Evolutionary conservation across 2,329 filamentous ascomycete genomes (phyloP), one percentile per base, ranked within the genome.

Genomic region (Cladosporium sp.): DNA sequence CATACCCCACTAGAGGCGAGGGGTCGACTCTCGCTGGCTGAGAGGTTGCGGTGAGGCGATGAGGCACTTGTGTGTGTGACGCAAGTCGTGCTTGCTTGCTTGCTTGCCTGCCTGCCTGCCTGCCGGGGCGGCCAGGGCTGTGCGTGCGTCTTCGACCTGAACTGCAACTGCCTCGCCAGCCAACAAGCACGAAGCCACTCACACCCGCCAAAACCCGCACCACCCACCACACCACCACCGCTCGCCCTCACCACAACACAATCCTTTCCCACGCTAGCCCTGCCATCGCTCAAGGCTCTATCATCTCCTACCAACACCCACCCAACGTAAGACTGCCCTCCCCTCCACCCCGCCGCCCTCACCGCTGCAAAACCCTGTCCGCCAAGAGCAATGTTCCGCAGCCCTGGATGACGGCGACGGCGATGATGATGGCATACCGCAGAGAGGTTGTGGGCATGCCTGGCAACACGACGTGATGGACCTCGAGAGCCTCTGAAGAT

Each of bases 261-360:
- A 56, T 40, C 61, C 61, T 63, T 63, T 28, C 61, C 52, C 33
- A 63, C 49, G 50, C 61, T 46, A 56, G 61, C 50, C 61, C 61
- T 56, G 61, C 50, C 35, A 44, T 55, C 61, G 50, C 14, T 50
- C 50, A 52, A 52, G 35, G 49, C 49, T 63, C 50, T 23, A 62
- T 29, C 33, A 56, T 33, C 52, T n/a, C 61, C 56, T 59, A 62
- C 33, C 61, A 63, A 23, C 61, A 56, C 35, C 50, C 50, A 63
- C 50, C 26, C 46, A 55, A 62, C 61, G 61, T 63, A 63, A 63
- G 61, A 40, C 50, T 46, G 23, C 35, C 33, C 35, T 23, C 61
- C 26, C 35, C 33, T 35, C n/a, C 50, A 12, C 12, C 61, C 61
- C 46, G 31, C 35, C 61, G 50, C 61, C 50, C 44, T 52, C 44